Evolutionary conservation across 768 basidiomycete species (phyloP).

Genomic region (Epithele typhae): DNA sequence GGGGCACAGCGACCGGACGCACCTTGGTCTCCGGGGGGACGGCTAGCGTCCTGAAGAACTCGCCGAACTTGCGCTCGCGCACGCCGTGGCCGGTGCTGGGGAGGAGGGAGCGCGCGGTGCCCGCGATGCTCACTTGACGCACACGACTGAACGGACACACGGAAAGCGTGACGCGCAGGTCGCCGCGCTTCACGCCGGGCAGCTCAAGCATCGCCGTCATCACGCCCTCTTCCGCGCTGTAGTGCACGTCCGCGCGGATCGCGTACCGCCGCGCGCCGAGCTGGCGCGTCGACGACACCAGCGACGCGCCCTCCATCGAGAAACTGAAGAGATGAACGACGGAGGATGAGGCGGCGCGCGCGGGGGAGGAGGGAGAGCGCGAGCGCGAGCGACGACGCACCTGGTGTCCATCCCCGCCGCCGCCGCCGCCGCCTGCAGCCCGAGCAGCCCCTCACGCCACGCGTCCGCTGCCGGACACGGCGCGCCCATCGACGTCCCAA

Average conservation of each 20-base stretch:
- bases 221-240: constrained; percentile 44
- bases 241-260: constrained; percentile 61
- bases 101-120: constrained; percentile 40
- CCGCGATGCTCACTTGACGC: constrained; percentile 56
- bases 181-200: constrained; percentile 57
- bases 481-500: constrained; percentile 13
- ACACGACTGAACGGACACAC: constrained; percentile 58
- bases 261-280: constrained; percentile 33
- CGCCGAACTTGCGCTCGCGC: constrained; percentile 53
- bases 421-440: neutral
- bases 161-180: constrained; percentile 56
- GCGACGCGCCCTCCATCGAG: neutral
- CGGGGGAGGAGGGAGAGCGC: neutral
- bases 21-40: constrained; percentile 58
- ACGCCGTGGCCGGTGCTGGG: constrained; percentile 27
- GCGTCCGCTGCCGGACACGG: constrained; percentile 15
- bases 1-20: constrained; percentile 21
- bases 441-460: constrained; percentile 13
- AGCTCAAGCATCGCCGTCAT: constrained; percentile 64
- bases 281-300: neutral
- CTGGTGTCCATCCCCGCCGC: constrained; percentile 5
- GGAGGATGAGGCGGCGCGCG: neutral
- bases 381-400: constrained; percentile 1
- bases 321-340: neutral
- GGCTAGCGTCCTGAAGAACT: constrained; percentile 44